Percentiles rank a stretch among this genome's conserved stretches.
Evolutionary conservation across 2,329 filamentous ascomycete genomes (phyloP).

Genomic region (Claviceps purpurea): DNA sequence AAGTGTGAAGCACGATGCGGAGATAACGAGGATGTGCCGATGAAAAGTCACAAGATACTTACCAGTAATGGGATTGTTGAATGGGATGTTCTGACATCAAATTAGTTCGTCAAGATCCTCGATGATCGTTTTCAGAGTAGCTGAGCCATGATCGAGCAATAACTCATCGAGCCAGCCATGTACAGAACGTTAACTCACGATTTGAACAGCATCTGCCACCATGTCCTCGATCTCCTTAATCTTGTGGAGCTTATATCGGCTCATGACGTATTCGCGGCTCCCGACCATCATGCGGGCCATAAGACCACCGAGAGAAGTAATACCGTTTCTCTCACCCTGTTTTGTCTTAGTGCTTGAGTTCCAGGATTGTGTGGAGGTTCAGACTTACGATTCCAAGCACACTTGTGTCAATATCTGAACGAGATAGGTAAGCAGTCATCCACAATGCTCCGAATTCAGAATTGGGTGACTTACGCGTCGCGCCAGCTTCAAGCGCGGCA

Average conservation of each 20-base stretch:
- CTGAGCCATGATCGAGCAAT: not conserved
- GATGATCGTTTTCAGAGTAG: not conserved
- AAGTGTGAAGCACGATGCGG: not conserved
- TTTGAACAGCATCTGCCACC: constrained; percentile 38
- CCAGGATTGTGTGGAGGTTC: not conserved
- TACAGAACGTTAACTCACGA: not conserved
- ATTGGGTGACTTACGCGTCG: constrained; percentile 35
- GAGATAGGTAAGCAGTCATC: not conserved
- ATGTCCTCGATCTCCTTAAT: constrained; percentile 76
- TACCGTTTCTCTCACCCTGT: constrained; percentile 6
- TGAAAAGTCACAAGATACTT: not conserved
- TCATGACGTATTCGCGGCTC: constrained; percentile 8
- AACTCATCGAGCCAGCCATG: no score
- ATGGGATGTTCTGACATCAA: constrained; percentile 11
- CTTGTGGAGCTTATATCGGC: constrained; percentile 66
- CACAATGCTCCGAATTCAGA: not conserved
- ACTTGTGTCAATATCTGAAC: constrained; percentile 5
- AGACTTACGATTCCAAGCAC: constrained; percentile 5
- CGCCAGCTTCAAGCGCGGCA: constrained; percentile 75
- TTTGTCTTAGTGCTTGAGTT: not conserved
- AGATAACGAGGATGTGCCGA: no score
- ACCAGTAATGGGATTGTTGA: constrained; percentile 20
- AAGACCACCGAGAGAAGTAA: constrained; percentile 8
- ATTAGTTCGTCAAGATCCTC: not conserved
- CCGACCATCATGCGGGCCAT: constrained; percentile 22